Evolutionary conservation across 2,329 filamentous ascomycete species (phyloP).

Genomic region (Aureobasidium sp.): DNA sequence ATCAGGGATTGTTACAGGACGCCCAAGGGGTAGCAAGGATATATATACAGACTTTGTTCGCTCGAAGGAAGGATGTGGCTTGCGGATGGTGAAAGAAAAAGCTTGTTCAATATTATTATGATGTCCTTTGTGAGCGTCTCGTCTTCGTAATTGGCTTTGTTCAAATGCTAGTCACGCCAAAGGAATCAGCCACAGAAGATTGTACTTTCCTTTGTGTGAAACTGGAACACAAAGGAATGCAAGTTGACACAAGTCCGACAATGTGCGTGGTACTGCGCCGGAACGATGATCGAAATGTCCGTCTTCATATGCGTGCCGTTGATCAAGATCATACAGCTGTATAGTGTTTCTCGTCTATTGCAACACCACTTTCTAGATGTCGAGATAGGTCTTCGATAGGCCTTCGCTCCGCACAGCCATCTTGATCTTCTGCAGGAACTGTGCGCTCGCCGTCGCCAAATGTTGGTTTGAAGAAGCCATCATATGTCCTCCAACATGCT

Average conservation of each 20-base stretch:
- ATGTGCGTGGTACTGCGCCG: not conserved
- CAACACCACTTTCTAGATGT: not conserved
- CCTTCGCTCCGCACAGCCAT: not conserved
- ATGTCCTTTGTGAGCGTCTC: not conserved
- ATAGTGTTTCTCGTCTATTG: not conserved
- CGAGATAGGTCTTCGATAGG: not conserved
- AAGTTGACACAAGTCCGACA: not conserved
- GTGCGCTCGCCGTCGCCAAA: slow-evolving; percentile 86
- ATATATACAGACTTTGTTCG: not conserved
- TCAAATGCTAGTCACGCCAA: not conserved
- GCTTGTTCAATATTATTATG: not conserved
- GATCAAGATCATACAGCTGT: not conserved
- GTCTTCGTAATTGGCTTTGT: not conserved
- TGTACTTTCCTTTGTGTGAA: not conserved
- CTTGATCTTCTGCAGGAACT: slow-evolving; percentile 26
- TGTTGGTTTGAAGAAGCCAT: slow-evolving; percentile 53
- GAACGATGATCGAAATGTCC: not conserved
- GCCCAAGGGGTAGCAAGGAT: not conserved
- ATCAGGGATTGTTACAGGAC: not conserved
- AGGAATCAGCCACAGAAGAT: not conserved
- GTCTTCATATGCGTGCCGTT: no score
- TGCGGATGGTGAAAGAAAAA: not conserved
- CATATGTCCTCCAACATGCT: slow-evolving; percentile 59
- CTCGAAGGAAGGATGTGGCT: not conserved
- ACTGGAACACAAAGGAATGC: not conserved